These are phyloP conservation scores for Phytophthora meadii DNA, from an alignment of 352 stramenopile species.

Conservation along the genomic window DNA sequence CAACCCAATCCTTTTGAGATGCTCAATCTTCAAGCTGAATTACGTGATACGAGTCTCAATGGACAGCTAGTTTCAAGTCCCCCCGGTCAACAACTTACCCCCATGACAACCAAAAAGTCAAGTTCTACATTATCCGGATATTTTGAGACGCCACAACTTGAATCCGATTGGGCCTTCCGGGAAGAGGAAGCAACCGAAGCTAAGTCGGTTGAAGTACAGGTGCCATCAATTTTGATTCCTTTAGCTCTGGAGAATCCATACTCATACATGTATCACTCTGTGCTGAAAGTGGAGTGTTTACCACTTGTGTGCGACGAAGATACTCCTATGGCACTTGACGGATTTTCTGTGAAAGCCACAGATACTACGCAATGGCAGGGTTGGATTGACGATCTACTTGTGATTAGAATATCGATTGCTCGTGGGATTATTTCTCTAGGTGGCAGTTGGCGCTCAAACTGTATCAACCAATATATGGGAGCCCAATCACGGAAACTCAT, in stretches of 20 bases:
- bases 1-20: not conserved
- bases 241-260: slow-evolving; percentile 27
- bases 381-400: slow-evolving; percentile 22
- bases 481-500: slow-evolving; percentile 5
- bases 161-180: not conserved
- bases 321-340: slow-evolving; percentile 30
- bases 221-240: slow-evolving; percentile 55
- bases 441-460: slow-evolving; percentile 28
- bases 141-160: no score
- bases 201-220: slow-evolving; percentile 33
- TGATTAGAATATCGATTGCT: slow-evolving; percentile 38
- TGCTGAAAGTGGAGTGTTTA: slow-evolving; percentile 47
- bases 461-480: slow-evolving; percentile 29
- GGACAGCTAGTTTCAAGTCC: no score
- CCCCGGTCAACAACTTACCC: no score
- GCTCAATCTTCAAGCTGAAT: not conserved
- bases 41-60: no score
- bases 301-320: slow-evolving; percentile 59
- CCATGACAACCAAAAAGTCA: no score
- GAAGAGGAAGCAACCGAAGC: not conserved
- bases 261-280: slow-evolving; percentile 50
- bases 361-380: slow-evolving; percentile 25
- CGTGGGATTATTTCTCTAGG: slow-evolving; percentile 38
- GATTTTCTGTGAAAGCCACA: slow-evolving; percentile 45
- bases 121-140: no score